phyloP scores from a whole-genome alignment of 768 basidiomycete species.

The Panus rudis region DNA sequence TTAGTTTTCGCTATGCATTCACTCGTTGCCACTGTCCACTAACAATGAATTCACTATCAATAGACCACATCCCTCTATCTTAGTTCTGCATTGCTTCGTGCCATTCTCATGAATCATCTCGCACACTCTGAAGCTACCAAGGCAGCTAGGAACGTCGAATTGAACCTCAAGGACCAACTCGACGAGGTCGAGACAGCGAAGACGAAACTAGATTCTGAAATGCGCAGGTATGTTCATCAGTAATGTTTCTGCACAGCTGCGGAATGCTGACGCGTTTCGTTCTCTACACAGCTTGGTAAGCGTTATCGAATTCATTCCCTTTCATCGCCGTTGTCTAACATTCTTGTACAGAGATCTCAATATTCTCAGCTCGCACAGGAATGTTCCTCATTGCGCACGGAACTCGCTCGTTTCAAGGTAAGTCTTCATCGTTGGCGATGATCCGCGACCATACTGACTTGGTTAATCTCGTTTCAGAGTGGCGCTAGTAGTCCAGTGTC shows the following conservation, averaged over 20 bases:
- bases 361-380: conserved; percentile 67
- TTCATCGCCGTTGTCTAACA: conserved; percentile 13
- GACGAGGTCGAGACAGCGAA: conserved; percentile 56
- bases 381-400: conserved; percentile 58
- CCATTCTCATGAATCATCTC: conserved; percentile 76
- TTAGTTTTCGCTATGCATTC: conserved; percentile 15
- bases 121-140: conserved; percentile 75
- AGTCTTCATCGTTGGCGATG: conserved; percentile 33
- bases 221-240: conserved; percentile 53
- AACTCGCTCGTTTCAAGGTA: conserved; percentile 52
- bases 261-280: conserved; percentile 15
- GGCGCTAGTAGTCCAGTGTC: conserved; percentile 10
- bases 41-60: conserved; percentile 5
- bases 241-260: conserved; percentile 9
- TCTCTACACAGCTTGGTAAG: conserved; percentile 49
- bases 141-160: conserved; percentile 55
- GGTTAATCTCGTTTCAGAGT: conserved; percentile 5
- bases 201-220: conserved; percentile 59
- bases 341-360: conserved; percentile 40
- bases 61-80: conserved; percentile 65
- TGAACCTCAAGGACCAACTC: conserved; percentile 53
- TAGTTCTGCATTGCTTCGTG: conserved; percentile 72
- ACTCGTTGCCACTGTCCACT: neutral
- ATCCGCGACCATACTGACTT: neutral
- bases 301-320: conserved; percentile 7